phyloP scores from a whole-genome alignment of 192 early-diverging fungal species.

The Backusella circina region DNA sequence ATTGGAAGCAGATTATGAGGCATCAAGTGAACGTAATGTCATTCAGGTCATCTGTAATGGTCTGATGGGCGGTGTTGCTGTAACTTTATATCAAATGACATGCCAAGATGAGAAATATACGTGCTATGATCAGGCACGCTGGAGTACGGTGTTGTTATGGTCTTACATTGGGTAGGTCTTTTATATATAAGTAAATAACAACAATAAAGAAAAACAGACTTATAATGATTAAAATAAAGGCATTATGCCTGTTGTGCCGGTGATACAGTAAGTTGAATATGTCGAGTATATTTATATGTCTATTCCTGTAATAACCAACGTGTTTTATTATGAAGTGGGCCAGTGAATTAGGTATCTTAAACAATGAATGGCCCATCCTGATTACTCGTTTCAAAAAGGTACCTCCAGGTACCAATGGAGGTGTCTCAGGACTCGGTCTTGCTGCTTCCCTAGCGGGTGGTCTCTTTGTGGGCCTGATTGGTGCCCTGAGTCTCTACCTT shows the following conservation, averaged over 20 bases:
- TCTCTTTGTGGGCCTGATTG: slow-evolving; percentile 59
- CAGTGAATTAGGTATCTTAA: slow-evolving; percentile 85
- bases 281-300: not conserved
- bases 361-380: slow-evolving; percentile 66
- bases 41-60: slow-evolving; percentile 53
- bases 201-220: not conserved
- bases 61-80: slow-evolving; percentile 39
- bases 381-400: slow-evolving; percentile 79
- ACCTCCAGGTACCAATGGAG: slow-evolving; percentile 92
- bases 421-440: slow-evolving; percentile 69
- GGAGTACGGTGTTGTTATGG: slow-evolving; percentile 37
- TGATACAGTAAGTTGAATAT: slow-evolving; percentile 43
- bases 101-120: slow-evolving; percentile 30
- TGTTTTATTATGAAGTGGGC: slow-evolving; percentile 58
- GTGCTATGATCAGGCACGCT: slow-evolving; percentile 26
- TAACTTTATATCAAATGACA: slow-evolving; percentile 36
- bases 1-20: slow-evolving; percentile 41
- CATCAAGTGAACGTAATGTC: slow-evolving; percentile 42
- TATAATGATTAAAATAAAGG: slow-evolving; percentile 10
- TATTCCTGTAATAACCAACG: not conserved
- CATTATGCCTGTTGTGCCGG: slow-evolving; percentile 57
- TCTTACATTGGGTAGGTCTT: slow-evolving; percentile 43
- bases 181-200: not conserved
- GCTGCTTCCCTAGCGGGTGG: slow-evolving; percentile 77
- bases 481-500: slow-evolving; percentile 45